Evolutionary conservation across 225 moss, liverwort and hornwort genomes (phyloP).

Genomic region (Physcomitrellopsis africana): DNA sequence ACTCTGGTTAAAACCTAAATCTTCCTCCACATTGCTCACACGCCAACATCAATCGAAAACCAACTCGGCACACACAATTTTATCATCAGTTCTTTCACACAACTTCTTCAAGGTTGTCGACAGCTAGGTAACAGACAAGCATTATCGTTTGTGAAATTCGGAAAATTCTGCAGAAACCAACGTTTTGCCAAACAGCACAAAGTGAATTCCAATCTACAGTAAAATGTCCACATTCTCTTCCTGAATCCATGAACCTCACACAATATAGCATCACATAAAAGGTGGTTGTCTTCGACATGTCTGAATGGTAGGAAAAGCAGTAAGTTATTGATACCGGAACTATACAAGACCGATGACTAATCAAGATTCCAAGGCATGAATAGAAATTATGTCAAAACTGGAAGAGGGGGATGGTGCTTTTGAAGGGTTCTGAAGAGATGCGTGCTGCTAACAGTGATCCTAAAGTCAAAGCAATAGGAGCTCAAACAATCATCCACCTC

Average conservation of each 20-base stretch:
- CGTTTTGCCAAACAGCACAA: slow-evolving; percentile 17
- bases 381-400: slow-evolving; percentile 51
- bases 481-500: not conserved
- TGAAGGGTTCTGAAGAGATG: slow-evolving; percentile 8
- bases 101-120: not conserved
- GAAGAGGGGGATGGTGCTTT: slow-evolving; percentile 1
- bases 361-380: slow-evolving; percentile 25
- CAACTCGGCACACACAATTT: not conserved
- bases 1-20: not conserved
- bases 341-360: not conserved
- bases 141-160: not conserved
- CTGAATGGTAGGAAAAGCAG: slow-evolving; percentile 17
- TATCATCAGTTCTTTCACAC: not conserved
- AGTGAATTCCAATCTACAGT: slow-evolving; percentile 15
- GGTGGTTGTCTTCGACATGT: slow-evolving; percentile 24
- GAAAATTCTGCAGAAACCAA: not conserved
- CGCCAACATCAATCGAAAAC: not conserved
- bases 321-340: slow-evolving; percentile 15
- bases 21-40: too few relatives aligned
- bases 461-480: not conserved
- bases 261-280: slow-evolving; percentile 11
- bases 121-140: not conserved
- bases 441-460: slow-evolving; percentile 8
- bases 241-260: slow-evolving; percentile 20
- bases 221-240: slow-evolving; percentile 5